These are phyloP conservation scores for Bacterosira constricta DNA, from an alignment of 108 stramenopile species.

Conservation along the genomic window DNA sequence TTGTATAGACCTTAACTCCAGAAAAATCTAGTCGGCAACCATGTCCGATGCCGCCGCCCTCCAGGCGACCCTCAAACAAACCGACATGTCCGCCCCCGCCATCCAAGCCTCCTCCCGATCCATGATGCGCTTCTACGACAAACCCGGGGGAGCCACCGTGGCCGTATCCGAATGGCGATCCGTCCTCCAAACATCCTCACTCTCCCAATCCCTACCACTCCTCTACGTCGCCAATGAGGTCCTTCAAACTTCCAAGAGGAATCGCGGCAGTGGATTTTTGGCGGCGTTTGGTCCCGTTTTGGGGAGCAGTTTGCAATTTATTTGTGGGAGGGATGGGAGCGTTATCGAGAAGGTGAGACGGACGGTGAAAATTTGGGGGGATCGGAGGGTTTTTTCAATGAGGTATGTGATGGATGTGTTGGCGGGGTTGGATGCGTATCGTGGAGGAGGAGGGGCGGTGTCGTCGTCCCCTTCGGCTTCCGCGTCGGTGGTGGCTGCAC, in stretches of 20 bases:
- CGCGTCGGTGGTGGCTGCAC: background rate
- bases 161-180: constrained; percentile 87
- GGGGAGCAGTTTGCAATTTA: constrained; percentile 64
- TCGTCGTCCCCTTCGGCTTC: background rate
- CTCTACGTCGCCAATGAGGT: constrained; percentile 90
- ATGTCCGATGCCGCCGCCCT: constrained; percentile 45
- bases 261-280: constrained; percentile 83
- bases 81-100: constrained; percentile 61
- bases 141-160: constrained; percentile 41
- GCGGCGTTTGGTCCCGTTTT: constrained; percentile 80
- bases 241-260: constrained; percentile 81
- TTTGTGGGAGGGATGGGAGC: constrained; percentile 53
- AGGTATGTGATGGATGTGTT: constrained; percentile 81
- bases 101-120: constrained; percentile 70
- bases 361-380: constrained; percentile 89
- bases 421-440: constrained; percentile 67
- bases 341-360: constrained; percentile 73
- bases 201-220: constrained; percentile 67
- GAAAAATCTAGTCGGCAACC: too few relatives aligned
- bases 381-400: constrained; percentile 73
- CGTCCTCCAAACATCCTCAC: constrained; percentile 55
- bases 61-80: constrained; percentile 32
- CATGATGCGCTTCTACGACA: constrained; percentile 88
- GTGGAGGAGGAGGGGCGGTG: constrained; percentile 30
- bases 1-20: too few relatives aligned